These are phyloP conservation scores for Alternaria rosae DNA, from an alignment of 2,329 filamentous ascomycete species.

Conservation along the genomic window DNA sequence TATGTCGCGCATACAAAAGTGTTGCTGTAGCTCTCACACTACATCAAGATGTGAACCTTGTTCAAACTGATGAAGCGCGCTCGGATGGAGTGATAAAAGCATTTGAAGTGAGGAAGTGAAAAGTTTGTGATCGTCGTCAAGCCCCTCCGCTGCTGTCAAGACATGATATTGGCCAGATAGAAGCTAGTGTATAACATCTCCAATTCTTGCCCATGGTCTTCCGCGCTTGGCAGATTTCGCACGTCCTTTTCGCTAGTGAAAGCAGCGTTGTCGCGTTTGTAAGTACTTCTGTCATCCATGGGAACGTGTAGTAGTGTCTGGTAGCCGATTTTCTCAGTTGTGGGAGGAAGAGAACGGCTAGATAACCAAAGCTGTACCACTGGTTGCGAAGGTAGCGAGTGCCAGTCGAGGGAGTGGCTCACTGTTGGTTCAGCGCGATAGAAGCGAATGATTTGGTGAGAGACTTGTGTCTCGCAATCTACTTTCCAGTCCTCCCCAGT, in stretches of 20 bases:
- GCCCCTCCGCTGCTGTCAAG: background rate
- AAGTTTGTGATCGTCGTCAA: background rate
- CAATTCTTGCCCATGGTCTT: background rate
- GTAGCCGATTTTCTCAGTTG: background rate
- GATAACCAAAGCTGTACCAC: background rate
- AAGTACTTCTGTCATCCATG: background rate
- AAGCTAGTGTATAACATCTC: background rate
- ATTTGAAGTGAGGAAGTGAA: background rate
- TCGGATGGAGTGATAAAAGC: background rate
- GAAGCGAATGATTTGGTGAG: background rate
- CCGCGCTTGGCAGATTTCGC: background rate
- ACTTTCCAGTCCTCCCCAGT: background rate
- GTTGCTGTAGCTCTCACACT: background rate
- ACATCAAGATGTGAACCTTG: background rate
- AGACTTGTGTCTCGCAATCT: background rate
- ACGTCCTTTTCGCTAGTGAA: background rate
- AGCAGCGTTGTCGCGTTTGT: background rate
- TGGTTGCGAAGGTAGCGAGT: background rate
- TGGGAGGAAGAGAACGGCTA: background rate
- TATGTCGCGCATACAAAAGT: background rate
- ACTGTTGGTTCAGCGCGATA: background rate
- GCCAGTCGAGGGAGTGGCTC: background rate
- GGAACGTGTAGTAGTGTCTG: background rate
- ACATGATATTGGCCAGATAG: background rate
- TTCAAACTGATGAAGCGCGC: background rate